Conservation (phyloP, 2,329 filamentous ascomycete species). For the Xylaria sp. region DNA sequence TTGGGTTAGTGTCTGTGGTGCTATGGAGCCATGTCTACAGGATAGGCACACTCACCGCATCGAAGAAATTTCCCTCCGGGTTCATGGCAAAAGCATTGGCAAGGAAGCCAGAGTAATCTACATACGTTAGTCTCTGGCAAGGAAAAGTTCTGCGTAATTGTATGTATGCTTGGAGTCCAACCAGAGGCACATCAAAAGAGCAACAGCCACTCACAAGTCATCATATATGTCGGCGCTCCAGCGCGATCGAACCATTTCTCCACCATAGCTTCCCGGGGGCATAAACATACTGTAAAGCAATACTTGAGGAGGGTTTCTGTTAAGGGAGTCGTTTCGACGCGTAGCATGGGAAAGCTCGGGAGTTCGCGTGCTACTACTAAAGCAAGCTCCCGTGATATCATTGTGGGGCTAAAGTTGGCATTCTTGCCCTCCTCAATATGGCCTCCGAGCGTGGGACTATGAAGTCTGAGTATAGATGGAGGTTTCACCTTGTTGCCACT, state of each 20-base stretch:
- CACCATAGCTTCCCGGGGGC: constrained; percentile 47
- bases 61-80: constrained; percentile 48
- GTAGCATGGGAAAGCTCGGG: constrained; percentile 48
- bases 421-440: constrained; percentile 24
- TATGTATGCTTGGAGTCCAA: neutral
- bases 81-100: constrained; percentile 51
- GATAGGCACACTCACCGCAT: constrained; percentile 43
- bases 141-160: neutral
- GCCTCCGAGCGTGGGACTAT: constrained; percentile 6
- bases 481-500: constrained; percentile 18
- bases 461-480: constrained; percentile 13
- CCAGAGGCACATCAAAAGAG: neutral
- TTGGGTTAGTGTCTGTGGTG: constrained; percentile 24
- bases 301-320: constrained; percentile 50
- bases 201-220: constrained; percentile 44
- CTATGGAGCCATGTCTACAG: neutral
- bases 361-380: constrained; percentile 49
- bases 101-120: constrained; percentile 50
- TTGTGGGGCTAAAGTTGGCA: constrained; percentile 42
- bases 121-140: constrained; percentile 26
- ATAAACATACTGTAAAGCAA: constrained; percentile 51
- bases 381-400: constrained; percentile 48
- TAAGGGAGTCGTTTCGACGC: constrained; percentile 50
- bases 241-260: constrained; percentile 50
- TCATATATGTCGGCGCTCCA: constrained; percentile 51